A percentile compares a stretch with the other conserved stretches of the same genome.
These are phyloP conservation scores for Pseudocercospora crystallina DNA, from an alignment of 2,329 filamentous ascomycete species.

Conservation along the genomic window DNA sequence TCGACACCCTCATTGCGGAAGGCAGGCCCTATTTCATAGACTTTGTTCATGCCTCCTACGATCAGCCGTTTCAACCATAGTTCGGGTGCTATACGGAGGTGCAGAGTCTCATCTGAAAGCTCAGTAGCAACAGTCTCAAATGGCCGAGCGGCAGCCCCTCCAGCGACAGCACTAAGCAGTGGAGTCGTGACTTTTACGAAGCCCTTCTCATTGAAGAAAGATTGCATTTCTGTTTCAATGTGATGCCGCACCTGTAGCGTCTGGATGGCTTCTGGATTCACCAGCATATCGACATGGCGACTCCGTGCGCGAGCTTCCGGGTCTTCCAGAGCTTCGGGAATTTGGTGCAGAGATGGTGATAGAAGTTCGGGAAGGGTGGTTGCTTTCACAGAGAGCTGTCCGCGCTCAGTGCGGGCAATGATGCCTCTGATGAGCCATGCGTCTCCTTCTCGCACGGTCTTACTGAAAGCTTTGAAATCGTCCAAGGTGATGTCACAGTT, in stretches of 20 bases:
- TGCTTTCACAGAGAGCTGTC: slow-evolving; percentile 73
- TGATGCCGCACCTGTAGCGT: slow-evolving; percentile 71
- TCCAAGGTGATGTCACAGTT: slow-evolving; percentile 39
- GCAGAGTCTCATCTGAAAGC: slow-evolving; percentile 68
- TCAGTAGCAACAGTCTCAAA: slow-evolving; percentile 80
- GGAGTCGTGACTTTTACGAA: slow-evolving; percentile 92
- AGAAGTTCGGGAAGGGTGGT: slow-evolving; percentile 68
- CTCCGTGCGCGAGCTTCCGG: slow-evolving; percentile 71
- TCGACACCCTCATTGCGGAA: slow-evolving; percentile 91
- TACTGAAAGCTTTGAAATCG: slow-evolving; percentile 61
- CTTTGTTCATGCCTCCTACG: slow-evolving; percentile 79
- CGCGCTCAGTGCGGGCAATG: slow-evolving; percentile 67
- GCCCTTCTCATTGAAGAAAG: slow-evolving; percentile 67
- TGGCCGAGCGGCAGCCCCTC: slow-evolving; percentile 83
- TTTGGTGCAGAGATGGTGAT: slow-evolving; percentile 74
- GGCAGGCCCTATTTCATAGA: slow-evolving; percentile 89
- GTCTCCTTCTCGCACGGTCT: slow-evolving; percentile 75
- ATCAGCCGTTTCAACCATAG: slow-evolving; percentile 92
- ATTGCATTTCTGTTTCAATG: slow-evolving; percentile 71
- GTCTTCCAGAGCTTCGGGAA: slow-evolving; percentile 70
- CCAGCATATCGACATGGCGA: slow-evolving; percentile 83
- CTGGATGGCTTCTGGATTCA: slow-evolving; percentile 67
- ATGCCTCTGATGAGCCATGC: slow-evolving; percentile 69
- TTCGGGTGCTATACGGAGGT: slow-evolving; percentile 87
- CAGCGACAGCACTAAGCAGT: slow-evolving; percentile 75